These are phyloP conservation scores for Elsinoe arachidis DNA, from an alignment of 2,329 filamentous ascomycete species.

Conservation along the genomic window DNA sequence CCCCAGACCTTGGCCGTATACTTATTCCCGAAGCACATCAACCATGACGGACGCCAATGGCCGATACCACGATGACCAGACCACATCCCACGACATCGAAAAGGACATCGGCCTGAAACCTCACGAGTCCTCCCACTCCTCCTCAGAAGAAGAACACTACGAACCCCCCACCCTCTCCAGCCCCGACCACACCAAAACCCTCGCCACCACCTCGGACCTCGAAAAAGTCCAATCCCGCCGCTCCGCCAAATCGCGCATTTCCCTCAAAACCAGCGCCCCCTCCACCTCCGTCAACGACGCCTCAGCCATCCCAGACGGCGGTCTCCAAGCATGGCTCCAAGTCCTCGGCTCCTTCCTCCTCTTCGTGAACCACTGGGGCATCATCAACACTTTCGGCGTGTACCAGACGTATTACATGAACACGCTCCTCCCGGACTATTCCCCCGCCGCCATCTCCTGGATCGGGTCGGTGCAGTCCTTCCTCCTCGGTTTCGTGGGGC, in stretches of 20 bases:
- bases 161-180: not conserved
- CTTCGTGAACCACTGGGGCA: slow-evolving; percentile 40
- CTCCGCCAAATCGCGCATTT: not conserved
- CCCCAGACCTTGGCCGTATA: too few species aligned
- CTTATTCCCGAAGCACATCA: not conserved
- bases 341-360: slow-evolving; percentile 39
- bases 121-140: not conserved
- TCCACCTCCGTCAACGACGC: slow-evolving; percentile 33
- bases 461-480: slow-evolving; percentile 42
- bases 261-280: slow-evolving; percentile 7
- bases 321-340: slow-evolving; percentile 39
- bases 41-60: slow-evolving; percentile 4
- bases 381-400: slow-evolving; percentile 41
- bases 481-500: slow-evolving; percentile 38
- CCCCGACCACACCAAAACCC: not conserved
- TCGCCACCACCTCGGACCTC: not conserved
- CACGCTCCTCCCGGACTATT: slow-evolving; percentile 31
- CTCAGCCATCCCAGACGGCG: slow-evolving; percentile 38
- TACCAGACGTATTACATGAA: slow-evolving; percentile 43
- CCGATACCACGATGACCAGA: not conserved
- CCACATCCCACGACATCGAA: not conserved
- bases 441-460: slow-evolving; percentile 40
- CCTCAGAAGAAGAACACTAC: slow-evolving; percentile 1
- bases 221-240: slow-evolving; percentile 6
- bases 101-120: not conserved